Percentiles rank a stretch among this genome's conserved stretches.
These are phyloP conservation scores for Clarireedia paspali DNA, from an alignment of 2,329 filamentous ascomycete species.

Conservation along the genomic window DNA sequence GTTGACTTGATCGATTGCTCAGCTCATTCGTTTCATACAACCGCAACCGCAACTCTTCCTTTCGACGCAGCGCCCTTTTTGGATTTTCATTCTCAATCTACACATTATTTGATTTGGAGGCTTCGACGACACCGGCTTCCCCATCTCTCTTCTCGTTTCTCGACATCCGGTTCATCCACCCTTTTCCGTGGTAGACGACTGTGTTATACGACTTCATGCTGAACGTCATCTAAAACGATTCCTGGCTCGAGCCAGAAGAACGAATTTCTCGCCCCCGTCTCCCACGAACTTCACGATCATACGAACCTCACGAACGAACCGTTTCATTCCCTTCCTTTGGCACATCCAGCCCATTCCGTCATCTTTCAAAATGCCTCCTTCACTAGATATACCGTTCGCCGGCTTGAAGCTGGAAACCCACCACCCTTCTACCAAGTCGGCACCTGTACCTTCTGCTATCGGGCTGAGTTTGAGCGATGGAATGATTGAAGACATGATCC, in stretches of 20 bases:
- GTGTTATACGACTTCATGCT: constrained; percentile 8
- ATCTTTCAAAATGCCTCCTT: constrained; percentile 3
- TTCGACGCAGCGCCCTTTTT: not conserved
- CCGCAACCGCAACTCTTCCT: not conserved
- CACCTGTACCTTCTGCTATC: constrained; percentile 25
- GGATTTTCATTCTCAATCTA: not conserved
- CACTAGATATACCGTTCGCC: constrained; percentile 4
- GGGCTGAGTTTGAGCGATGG: constrained; percentile 49
- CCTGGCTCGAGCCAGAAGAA: constrained; percentile 5
- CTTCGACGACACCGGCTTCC: not conserved
- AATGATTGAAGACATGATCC: constrained; percentile 56
- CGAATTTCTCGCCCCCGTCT: not conserved
- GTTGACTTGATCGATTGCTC: not conserved
- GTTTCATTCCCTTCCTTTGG: not conserved
- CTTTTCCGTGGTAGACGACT: not conserved
- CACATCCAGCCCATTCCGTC: not conserved
- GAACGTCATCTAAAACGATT: constrained; percentile 3
- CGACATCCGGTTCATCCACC: not conserved
- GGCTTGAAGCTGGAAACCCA: constrained; percentile 8
- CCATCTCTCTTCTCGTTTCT: not conserved
- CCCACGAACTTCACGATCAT: not conserved
- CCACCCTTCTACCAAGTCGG: constrained; percentile 4
- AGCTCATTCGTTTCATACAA: not conserved
- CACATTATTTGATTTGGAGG: not conserved
- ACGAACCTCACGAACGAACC: not conserved